Evolutionary conservation across 140 eudicot genomes (phyloP), one percentile per base, ranked within the genome.

Genomic region (Stevia rebaudiana): DNA sequence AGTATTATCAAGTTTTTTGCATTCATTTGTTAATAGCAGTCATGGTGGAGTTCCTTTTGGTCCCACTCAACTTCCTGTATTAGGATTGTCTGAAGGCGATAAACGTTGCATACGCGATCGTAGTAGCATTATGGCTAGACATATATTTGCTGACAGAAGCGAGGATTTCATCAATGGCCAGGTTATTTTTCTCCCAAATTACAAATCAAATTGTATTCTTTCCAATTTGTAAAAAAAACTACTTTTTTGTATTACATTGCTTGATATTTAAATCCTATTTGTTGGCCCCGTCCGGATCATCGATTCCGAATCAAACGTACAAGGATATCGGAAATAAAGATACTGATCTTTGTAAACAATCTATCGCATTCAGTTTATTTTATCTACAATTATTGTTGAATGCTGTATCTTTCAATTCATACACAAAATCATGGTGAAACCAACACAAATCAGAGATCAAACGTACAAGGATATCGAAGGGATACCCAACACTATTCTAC

Each of bases 101-200:
- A 91, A 88, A 76, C 86, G 82, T 53, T 88, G 98, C 76, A 88
- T 91, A 67, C 89, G 96, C 4, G 94, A 91, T 61, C 98, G 98
- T 15, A 88, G 96, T 76, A 91, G 95, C 79, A 91, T 91, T 60
- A 91, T 91, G 98, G 98, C 98, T 52, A 88, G 95, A 4, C 98
- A 91, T 75, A 56, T 91, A 22, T 85, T 91, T 87, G 96, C 92
- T 47, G 98, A 87, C 75, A 83, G 82, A 78, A 83, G 77, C 25
- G 96, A 91, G 67, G 96, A 87, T 21, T 91, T 91, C 53, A 86
- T 91, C 39, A 78, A 91, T 64, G 76, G 89, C 43, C 96, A 91
- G 95, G 98, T 91, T 46, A 57, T 72, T 36, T 54, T 36, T 54
- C 74, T 41, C 63, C 23, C 37, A 48, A 39, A 37, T 66, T 66